phyloP scores from a whole-genome alignment of 495 filamentous ascomycete genomes.

The Penicillium turbatum region DNA sequence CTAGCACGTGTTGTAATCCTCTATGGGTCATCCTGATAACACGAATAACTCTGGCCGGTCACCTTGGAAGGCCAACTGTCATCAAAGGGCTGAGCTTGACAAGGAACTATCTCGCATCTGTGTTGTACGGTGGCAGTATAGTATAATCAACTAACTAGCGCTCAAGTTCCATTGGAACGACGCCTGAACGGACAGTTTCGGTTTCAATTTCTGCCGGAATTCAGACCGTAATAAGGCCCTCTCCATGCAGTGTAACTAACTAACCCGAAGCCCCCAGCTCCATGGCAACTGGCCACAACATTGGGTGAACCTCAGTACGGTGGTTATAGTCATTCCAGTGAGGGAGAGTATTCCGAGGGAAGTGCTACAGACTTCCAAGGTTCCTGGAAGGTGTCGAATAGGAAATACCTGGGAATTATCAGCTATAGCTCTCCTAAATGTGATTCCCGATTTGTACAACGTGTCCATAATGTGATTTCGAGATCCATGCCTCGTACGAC shows the following conservation, averaged over 20 bases:
- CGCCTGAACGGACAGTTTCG: slow-evolving; percentile 49
- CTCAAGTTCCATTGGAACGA: slow-evolving; percentile 33
- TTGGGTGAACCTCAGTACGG: no score
- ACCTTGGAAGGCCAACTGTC: slow-evolving; percentile 12
- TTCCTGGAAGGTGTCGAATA: slow-evolving; percentile 27
- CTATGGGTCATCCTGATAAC: no score
- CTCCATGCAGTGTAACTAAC: no score
- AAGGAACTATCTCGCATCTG: slow-evolving; percentile 32
- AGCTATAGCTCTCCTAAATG: slow-evolving; percentile 44
- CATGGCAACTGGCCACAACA: no score
- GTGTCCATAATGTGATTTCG: no score
- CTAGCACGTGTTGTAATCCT: no score
- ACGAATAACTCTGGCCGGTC: slow-evolving; percentile 40
- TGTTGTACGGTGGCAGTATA: slow-evolving; percentile 51
- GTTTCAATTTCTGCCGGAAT: no score
- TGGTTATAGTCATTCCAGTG: no score
- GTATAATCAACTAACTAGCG: no score
- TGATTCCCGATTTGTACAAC: slow-evolving; percentile 51
- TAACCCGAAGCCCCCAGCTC: no score
- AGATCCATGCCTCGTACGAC: slow-evolving; percentile 54
- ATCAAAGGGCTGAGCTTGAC: slow-evolving; percentile 24
- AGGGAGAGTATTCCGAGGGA: slow-evolving; percentile 15
- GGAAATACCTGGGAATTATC: slow-evolving; percentile 38
- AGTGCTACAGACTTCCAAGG: slow-evolving; percentile 24
- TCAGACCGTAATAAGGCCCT: no score